Conservation (phyloP, 352 stramenopile species). For the Globisporangium cederbergense region DNA sequence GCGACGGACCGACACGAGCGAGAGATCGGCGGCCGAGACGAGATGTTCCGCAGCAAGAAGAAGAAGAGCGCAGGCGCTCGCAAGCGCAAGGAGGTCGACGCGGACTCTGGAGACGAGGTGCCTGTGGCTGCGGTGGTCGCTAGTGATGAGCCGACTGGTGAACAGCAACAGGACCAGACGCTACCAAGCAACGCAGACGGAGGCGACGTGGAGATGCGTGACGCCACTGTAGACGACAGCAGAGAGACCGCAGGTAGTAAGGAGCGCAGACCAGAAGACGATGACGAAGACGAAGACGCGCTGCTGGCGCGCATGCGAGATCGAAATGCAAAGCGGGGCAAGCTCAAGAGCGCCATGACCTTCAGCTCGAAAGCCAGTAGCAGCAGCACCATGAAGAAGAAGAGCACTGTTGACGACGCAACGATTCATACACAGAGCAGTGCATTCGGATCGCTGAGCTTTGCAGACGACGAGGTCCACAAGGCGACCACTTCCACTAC, state of each 20-base stretch:
- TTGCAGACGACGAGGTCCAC: constrained; percentile 32
- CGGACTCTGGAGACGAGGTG: constrained; percentile 17
- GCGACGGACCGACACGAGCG: neutral
- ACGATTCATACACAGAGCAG: neutral
- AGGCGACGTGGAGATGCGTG: neutral
- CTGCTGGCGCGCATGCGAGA: constrained; percentile 8
- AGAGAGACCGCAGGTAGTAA: neutral
- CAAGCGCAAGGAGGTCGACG: constrained; percentile 30
- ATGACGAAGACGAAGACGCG: neutral
- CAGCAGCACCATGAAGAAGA: constrained; percentile 28
- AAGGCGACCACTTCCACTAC: neutral
- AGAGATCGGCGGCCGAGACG: neutral
- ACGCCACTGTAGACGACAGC: neutral
- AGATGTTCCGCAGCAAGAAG: constrained; percentile 42
- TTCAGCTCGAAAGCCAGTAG: constrained; percentile 2
- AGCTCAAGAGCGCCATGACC: constrained; percentile 1
- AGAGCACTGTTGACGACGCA: constrained; percentile 11
- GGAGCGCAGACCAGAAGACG: neutral
- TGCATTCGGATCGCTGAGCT: constrained; percentile 33
- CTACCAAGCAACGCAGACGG: neutral
- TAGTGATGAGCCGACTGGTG: neutral
- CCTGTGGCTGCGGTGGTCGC: neutral
- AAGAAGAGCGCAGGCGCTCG: constrained; percentile 19
- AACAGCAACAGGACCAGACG: neutral
- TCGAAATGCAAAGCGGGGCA: constrained; percentile 5